Base-by-base conservation (phyloP, 1,284 basidiomycete genomes). In the Moesziomyces aphidis region DNA sequence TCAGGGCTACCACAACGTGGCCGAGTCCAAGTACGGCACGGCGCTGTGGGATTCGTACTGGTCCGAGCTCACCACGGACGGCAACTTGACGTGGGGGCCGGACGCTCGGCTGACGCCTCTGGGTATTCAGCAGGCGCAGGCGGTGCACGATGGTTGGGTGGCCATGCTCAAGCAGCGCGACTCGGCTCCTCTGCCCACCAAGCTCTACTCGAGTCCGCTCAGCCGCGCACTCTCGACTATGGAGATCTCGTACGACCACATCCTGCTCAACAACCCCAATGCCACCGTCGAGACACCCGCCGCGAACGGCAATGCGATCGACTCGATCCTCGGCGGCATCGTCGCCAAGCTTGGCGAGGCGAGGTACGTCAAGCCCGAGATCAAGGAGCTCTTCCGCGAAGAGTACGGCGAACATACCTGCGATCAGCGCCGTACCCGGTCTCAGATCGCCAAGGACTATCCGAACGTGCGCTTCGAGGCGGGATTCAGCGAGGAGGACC, bases 371-470 rank as follows among this genome's bases (percentile, higher is more conserved):
- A 36, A 19, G 0, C 60, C 64, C 1, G 51, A 60, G 11, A 50
- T 67, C 21, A 64, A 64, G 24, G 71, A 70, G 39, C 57, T 65
- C 44, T 76, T 78, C 53, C 52, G 70, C 6, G 76, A 78, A 26
- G 61, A 66, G 39, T 75, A 69, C 52, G 64, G 76, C 34, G 73
- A 72, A 31, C 76, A 78, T 59, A 78, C 73, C 10, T 78, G 76
- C 54, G 76, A 78, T 31, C 44, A 67, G 46, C 68, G 76, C 22
- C 50, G 62, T 6, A 56, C 64, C 50, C 66, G 60, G 24, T 48
- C 58, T 0, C 50, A 66, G 11, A n/a, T 78, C 9, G 46, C 43
- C 9, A 42, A 48, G 13, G 59, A 66, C 26, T 76, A 56, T 47
- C 76, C 72, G 34, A 66, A 68, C 39, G 59, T 62, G 5, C 42